Base-by-base conservation (phyloP, 495 filamentous ascomycete genomes). In the Immersiella caudata region DNA sequence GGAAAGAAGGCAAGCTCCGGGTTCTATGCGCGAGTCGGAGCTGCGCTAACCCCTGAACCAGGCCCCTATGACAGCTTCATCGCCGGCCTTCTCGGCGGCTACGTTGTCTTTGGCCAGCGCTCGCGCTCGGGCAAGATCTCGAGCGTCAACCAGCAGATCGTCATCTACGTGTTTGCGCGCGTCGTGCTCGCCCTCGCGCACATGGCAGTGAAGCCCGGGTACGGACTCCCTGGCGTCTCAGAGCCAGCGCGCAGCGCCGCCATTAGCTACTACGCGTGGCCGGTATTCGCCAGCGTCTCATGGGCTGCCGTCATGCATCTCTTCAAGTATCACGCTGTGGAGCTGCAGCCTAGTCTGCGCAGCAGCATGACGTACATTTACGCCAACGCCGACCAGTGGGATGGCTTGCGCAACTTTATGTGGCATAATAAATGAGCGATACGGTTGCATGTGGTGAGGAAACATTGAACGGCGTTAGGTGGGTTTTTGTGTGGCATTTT, bases 331-430 rank as follows among this genome's bases (percentile, higher is more conserved):
- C 87, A 97, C 80, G 91, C 94, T 11, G 92, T 95, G 67, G 92
- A 89, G 26, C 82, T 99, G 73, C 94, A 96, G 80, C 85, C 87
- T 57, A 97, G 93, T 78, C 80, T 99, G 81, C 86, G 93, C 77
- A 94, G 90, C 79, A 97, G 94, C 81, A 99, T 99, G 95, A 90
- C 88, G 67, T 99, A 98, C 78, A 96, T 99, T 86, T 98, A 92
- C 76, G 88, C 86, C 65, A 75, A 96, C 69, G 88, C 90, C 24
- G 91, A 97, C 67, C 83, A 90, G 64, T 97, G 93, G 93, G 90
- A 94, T 70, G 88, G 86, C 49, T 81, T 95, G 74, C 81, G 89
- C 72, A 96, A 85, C 65, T 89, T 96, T 67, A 69, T 95, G 21
- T 85, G 91, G 78, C 89, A 94, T 79, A 96, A 96, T 76, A 93